Conservation (phyloP, 140 eudicot genomes). For the Oenanthe javanica region DNA sequence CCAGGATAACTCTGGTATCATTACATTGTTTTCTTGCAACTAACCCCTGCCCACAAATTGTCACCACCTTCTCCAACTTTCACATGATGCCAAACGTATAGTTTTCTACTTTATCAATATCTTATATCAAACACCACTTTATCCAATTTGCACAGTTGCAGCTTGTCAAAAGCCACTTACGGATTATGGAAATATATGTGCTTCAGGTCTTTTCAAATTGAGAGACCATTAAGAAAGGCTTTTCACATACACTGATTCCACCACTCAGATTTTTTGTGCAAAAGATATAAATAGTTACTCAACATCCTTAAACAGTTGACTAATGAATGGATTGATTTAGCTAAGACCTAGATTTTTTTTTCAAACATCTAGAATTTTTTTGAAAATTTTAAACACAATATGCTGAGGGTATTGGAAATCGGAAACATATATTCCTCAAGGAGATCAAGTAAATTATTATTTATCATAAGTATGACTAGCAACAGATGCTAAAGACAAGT, state of each 20-base stretch:
- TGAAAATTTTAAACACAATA: not conserved
- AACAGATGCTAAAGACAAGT: slow-evolving; percentile 4
- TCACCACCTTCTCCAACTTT: not conserved
- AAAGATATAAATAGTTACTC: not conserved
- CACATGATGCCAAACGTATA: not conserved
- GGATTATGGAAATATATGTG: not conserved
- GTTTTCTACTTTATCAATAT: not conserved
- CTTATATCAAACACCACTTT: not conserved
- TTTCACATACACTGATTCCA: not conserved
- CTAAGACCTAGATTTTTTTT: not conserved
- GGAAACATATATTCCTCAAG: not conserved
- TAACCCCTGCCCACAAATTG: not conserved
- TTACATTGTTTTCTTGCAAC: not conserved
- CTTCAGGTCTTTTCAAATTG: not conserved
- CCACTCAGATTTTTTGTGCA: not conserved
- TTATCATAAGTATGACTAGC: not conserved
- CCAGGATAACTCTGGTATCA: not conserved
- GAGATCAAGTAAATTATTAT: not conserved
- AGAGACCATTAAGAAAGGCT: not conserved
- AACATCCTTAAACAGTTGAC: not conserved
- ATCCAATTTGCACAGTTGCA: not conserved
- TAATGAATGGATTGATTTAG: not conserved
- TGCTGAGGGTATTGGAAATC: not conserved
- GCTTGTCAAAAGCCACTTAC: not conserved
- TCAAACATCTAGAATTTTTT: not conserved